phyloP scores from a whole-genome alignment of 108 stramenopile species.

The Fragilaria radians region DNA sequence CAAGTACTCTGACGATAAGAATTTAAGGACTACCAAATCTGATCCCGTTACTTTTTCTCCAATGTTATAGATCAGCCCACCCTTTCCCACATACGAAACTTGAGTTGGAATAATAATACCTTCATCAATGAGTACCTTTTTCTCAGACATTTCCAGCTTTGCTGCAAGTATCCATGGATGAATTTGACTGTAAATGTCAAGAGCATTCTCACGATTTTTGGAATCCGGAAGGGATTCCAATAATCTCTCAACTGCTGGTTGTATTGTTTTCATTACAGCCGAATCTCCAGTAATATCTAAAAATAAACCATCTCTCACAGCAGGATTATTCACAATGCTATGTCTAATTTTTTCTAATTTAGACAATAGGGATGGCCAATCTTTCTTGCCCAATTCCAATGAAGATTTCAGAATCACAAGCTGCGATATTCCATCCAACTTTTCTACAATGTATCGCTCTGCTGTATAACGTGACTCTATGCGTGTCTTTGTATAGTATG shows the following conservation, averaged over 20 bases:
- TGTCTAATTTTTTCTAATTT: conserved; percentile 83
- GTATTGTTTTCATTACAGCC: conserved; percentile 54
- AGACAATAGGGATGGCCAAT: conserved; percentile 83
- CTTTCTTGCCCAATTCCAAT: conserved; percentile 86
- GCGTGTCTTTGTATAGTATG: conserved; percentile 72
- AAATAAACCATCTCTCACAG: conserved; percentile 79
- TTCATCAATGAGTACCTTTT: conserved; percentile 70
- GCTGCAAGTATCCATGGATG: conserved; percentile 79
- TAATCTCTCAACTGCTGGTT: conserved; percentile 64
- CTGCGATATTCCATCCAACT: conserved; percentile 84
- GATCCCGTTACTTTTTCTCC: conserved; percentile 81
- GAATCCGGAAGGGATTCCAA: conserved; percentile 65
- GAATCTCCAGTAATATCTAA: conserved; percentile 90
- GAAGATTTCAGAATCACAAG: conserved; percentile 66
- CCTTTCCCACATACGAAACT: conserved; percentile 92
- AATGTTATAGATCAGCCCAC: conserved; percentile 74
- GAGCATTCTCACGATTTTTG: conserved; percentile 49
- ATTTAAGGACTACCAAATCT: conserved; percentile 66
- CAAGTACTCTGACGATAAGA: conserved; percentile 84
- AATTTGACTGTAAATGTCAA: conserved; percentile 55
- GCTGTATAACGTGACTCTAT: conserved; percentile 77
- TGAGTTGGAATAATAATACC: conserved; percentile 94
- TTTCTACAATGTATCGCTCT: conserved; percentile 87
- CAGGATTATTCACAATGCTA: conserved; percentile 56
- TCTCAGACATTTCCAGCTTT: conserved; percentile 64